A percentile compares a stretch with the other conserved stretches of the same genome.
Evolutionary conservation across 2,329 filamentous ascomycete species (phyloP).

Genomic region (Claviceps paspali): DNA sequence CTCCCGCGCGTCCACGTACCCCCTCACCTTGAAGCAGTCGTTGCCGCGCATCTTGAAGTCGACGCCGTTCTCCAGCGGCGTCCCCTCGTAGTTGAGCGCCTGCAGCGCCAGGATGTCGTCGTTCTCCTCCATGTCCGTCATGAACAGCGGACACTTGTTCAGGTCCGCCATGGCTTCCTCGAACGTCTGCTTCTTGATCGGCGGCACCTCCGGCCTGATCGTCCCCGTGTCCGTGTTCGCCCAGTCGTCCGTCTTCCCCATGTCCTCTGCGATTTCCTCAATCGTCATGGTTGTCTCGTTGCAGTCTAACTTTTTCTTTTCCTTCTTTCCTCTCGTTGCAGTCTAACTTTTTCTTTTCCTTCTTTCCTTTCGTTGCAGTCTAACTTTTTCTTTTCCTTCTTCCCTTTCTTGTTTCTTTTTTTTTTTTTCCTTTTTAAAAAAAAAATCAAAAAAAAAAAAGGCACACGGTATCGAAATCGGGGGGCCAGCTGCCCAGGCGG

Average conservation of each 20-base stretch:
- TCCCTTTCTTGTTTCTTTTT: too few relatives aligned
- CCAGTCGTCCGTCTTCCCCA: too few relatives aligned
- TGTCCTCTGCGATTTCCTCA: too few relatives aligned
- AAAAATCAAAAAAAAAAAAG: too few relatives aligned
- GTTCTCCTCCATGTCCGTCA: slow-evolving; percentile 86
- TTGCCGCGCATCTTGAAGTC: slow-evolving; percentile 91
- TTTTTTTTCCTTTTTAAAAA: too few relatives aligned
- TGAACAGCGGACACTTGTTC: slow-evolving; percentile 68
- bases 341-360: background rate
- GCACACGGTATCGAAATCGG: too few relatives aligned
- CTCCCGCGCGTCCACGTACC: slow-evolving; percentile 72
- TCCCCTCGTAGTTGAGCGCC: slow-evolving; percentile 86
- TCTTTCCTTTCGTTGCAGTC: too few relatives aligned
- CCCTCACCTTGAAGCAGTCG: slow-evolving; percentile 60
- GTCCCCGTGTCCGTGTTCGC: too few relatives aligned
- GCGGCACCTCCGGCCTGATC: slow-evolving; percentile 28
- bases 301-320: background rate
- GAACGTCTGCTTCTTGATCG: slow-evolving; percentile 30
- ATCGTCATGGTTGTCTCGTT: too few relatives aligned
- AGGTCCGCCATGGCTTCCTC: slow-evolving; percentile 42
- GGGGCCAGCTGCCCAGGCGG: too few relatives aligned
- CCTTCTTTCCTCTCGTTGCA: too few relatives aligned
- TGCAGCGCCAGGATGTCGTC: slow-evolving; percentile 72
- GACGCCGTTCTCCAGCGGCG: slow-evolving; percentile 62
- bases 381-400: too few relatives aligned